Conservation (phyloP, 345 rosid species). For the Salix suchowensis region DNA sequence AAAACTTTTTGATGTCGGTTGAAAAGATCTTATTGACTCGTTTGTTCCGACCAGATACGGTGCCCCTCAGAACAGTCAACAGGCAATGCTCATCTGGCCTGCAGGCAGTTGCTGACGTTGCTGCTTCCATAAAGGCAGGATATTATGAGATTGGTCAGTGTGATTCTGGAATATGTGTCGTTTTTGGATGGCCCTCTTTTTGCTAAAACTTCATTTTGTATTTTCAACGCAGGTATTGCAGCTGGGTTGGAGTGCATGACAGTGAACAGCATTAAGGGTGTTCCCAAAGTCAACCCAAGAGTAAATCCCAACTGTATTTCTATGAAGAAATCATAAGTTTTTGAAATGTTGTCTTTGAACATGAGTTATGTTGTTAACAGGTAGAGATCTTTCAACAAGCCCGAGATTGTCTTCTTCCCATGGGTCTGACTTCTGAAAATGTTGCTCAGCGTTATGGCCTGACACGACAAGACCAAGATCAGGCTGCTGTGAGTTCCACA, state of each 20-base stretch:
- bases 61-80: conserved; percentile 84
- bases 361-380: conserved; percentile 27
- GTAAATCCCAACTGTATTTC: conserved; percentile 29
- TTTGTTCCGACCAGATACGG: conserved; percentile 46
- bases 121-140: conserved; percentile 82
- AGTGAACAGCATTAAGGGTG: conserved; percentile 27
- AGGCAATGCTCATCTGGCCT: conserved; percentile 94
- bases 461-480: conserved; percentile 85
- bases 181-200: neutral
- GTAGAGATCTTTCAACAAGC: conserved; percentile 59
- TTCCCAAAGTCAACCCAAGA: conserved; percentile 49
- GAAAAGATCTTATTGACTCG: neutral
- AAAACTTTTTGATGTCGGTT: neutral
- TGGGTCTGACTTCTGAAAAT: conserved; percentile 96
- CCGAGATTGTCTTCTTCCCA: conserved; percentile 90
- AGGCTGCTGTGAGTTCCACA: conserved; percentile 63
- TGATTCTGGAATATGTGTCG: neutral
- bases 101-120: conserved; percentile 94
- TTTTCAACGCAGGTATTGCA: conserved; percentile 57
- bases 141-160: conserved; percentile 68
- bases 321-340: neutral
- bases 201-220: conserved; percentile 5
- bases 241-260: conserved; percentile 96
- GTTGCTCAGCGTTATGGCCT: conserved; percentile 77
- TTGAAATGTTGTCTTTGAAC: conserved; percentile 2